Conservation (phyloP, 1,284 basidiomycete species). For the Trametes pubescens region DNA sequence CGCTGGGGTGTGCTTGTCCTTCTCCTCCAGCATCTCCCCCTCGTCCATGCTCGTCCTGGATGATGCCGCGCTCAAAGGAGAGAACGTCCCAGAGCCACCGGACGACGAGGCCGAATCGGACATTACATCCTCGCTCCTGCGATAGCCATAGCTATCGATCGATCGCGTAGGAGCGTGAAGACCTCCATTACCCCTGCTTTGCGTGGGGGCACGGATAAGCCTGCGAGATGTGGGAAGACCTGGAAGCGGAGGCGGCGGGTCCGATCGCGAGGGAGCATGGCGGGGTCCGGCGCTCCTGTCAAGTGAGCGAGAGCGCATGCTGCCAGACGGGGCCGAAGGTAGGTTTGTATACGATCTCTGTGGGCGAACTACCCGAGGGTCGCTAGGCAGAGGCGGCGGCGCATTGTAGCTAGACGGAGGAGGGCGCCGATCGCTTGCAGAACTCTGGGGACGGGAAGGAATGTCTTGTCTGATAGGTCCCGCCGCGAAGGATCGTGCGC, state of each 20-base stretch:
- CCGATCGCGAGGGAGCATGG: slow-evolving; percentile 13
- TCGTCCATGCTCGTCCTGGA: slow-evolving; percentile 57
- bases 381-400: slow-evolving; percentile 29
- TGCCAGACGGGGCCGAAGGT: slow-evolving; percentile 23
- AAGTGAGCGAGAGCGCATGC: slow-evolving; percentile 33
- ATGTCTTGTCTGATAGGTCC: slow-evolving; percentile 26
- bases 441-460: slow-evolving; percentile 35
- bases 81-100: slow-evolving; percentile 17
- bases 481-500: slow-evolving; percentile 30
- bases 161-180: slow-evolving; percentile 16
- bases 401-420: slow-evolving; percentile 30
- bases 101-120: slow-evolving; percentile 30
- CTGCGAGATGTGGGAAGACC: slow-evolving; percentile 37
- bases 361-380: slow-evolving; percentile 34
- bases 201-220: slow-evolving; percentile 2
- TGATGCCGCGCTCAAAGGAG: slow-evolving; percentile 44
- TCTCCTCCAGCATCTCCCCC: slow-evolving; percentile 28
- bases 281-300: slow-evolving; percentile 28
- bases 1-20: slow-evolving; percentile 22
- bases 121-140: slow-evolving; percentile 18
- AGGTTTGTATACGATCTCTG: slow-evolving; percentile 41
- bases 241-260: slow-evolving; percentile 32
- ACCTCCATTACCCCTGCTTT: not conserved
- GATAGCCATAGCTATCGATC: slow-evolving; percentile 21
- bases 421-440: slow-evolving; percentile 34